phyloP scores from a whole-genome alignment of 2,329 filamentous ascomycete species.

The Fusarium caatingaense region DNA sequence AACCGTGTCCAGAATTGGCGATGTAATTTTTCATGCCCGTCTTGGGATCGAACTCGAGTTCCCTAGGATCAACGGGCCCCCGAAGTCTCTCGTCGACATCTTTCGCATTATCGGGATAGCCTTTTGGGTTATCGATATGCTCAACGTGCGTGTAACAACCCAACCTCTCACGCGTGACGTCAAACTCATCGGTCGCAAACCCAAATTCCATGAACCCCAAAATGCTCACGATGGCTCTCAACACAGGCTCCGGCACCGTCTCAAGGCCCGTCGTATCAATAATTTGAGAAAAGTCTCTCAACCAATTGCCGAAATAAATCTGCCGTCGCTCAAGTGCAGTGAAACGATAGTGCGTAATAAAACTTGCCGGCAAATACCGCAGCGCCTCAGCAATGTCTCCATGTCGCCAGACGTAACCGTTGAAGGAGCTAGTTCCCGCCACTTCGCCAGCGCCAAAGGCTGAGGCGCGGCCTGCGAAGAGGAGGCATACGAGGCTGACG shows the following conservation, averaged over 20 bases:
- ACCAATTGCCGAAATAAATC: conserved; percentile 53
- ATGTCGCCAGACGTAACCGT: conserved; percentile 56
- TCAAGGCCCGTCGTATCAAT: conserved; percentile 69
- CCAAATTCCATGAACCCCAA: conserved; percentile 55
- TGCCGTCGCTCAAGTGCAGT: conserved; percentile 54
- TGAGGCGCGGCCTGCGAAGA: conserved; percentile 47
- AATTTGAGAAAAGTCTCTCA: conserved; percentile 82
- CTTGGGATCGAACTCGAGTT: conserved; percentile 74
- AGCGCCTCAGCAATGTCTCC: conserved; percentile 55
- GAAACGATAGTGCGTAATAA: conserved; percentile 54
- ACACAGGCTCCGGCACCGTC: conserved; percentile 45
- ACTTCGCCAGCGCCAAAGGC: conserved; percentile 56
- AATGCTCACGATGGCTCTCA: conserved; percentile 48
- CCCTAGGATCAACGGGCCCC: conserved; percentile 57
- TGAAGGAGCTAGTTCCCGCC: conserved; percentile 53
- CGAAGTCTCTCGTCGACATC: conserved; percentile 73
- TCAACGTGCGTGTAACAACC: conserved; percentile 81
- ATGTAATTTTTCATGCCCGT: conserved; percentile 98
- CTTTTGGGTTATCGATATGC: conserved; percentile 78
- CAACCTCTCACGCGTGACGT: conserved; percentile 80
- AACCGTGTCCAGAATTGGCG: conserved; percentile 77
- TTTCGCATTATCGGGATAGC: conserved; percentile 77
- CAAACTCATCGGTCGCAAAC: conserved; percentile 83
- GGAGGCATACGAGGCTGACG: conserved; percentile 40
- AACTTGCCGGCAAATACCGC: conserved; percentile 52